Conservation (phyloP, 1,284 basidiomycete species). For the Volvariella volvacea region DNA sequence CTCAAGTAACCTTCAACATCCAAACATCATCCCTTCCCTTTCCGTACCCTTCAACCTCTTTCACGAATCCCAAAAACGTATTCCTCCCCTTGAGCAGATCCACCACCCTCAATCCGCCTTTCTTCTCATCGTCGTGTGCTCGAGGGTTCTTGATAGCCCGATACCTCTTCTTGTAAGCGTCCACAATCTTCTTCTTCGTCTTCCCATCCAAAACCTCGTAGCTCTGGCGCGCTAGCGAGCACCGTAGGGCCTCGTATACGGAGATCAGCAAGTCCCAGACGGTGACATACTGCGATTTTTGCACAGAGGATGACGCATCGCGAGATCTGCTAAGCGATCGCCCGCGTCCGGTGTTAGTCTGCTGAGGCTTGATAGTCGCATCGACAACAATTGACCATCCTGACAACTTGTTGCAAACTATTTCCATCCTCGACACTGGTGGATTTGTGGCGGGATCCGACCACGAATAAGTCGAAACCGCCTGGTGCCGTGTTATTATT, state of each 20-base stretch:
- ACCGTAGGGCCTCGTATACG: constrained; percentile 29
- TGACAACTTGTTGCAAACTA: constrained; percentile 22
- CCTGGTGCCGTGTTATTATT: constrained; percentile 20
- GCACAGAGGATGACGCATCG: no score
- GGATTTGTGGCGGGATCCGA: constrained; percentile 30
- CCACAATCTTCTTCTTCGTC: constrained; percentile 17
- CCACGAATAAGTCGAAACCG: constrained; percentile 18
- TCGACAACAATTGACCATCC: constrained; percentile 22
- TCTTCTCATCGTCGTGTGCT: constrained; percentile 20
- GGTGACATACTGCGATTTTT: constrained; percentile 16
- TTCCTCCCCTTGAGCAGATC: constrained; percentile 23
- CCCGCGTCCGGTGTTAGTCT: no score
- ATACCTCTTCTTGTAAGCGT: constrained; percentile 31
- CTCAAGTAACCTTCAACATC: constrained; percentile 1
- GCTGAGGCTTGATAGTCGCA: neutral
- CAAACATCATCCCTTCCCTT: constrained; percentile 5
- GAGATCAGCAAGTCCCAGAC: constrained; percentile 29
- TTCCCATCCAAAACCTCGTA: neutral
- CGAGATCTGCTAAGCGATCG: no score
- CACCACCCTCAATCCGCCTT: constrained; percentile 21
- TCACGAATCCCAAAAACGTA: constrained; percentile 21
- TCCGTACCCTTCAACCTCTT: no score
- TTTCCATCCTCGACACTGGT: constrained; percentile 19
- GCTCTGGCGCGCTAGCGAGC: neutral
- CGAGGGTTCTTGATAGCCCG: constrained; percentile 11